phyloP scores from a whole-genome alignment of 768 basidiomycete genomes.

The Thelephora ganbajun region DNA sequence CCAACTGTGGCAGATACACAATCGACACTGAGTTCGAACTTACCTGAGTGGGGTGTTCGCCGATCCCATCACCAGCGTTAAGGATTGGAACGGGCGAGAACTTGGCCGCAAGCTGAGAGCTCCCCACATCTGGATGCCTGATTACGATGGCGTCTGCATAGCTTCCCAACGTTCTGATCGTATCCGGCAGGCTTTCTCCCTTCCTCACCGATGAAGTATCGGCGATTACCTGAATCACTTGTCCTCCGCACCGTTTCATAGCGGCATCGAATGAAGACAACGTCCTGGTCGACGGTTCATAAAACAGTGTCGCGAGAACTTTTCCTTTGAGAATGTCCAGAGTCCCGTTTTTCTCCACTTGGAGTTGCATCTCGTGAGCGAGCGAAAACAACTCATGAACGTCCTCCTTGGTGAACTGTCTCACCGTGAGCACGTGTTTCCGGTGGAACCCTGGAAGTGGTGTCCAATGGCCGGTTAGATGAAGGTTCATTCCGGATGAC shows the following conservation, averaged over 20 bases:
- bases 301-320: slow-evolving; percentile 86
- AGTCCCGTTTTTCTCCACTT: slow-evolving; percentile 82
- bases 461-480: slow-evolving; percentile 9
- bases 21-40: slow-evolving; percentile 7
- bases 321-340: slow-evolving; percentile 86
- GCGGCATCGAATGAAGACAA: slow-evolving; percentile 95
- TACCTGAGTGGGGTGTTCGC: slow-evolving; percentile 94
- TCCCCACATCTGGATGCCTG: slow-evolving; percentile 88
- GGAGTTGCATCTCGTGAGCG: slow-evolving; percentile 92
- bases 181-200: slow-evolving; percentile 89
- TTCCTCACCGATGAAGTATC: slow-evolving; percentile 84
- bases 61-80: slow-evolving; percentile 94
- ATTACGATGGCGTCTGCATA: slow-evolving; percentile 93
- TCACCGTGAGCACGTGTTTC: slow-evolving; percentile 87
- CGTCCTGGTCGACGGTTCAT: slow-evolving; percentile 93
- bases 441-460: slow-evolving; percentile 85
- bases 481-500: not conserved
- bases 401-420: slow-evolving; percentile 82
- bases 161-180: slow-evolving; percentile 85
- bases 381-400: slow-evolving; percentile 88
- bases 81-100: slow-evolving; percentile 90
- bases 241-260: slow-evolving; percentile 96
- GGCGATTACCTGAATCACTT: slow-evolving; percentile 75
- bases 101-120: slow-evolving; percentile 91
- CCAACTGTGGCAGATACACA: not conserved